phyloP scores from a whole-genome alignment of 257 asterid genomes.

The Solanum arcanum region DNA sequence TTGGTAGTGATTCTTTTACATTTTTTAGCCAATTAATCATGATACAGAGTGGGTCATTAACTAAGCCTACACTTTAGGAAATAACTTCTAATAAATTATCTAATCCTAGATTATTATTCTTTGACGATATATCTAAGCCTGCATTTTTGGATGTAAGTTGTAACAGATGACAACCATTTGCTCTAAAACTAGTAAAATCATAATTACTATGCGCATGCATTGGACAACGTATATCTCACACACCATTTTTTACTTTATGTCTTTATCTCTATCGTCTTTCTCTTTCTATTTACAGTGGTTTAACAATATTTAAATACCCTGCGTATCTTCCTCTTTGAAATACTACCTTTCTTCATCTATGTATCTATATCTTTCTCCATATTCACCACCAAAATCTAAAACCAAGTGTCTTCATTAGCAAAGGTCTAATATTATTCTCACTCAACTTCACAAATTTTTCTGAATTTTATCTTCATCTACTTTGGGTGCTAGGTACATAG shows the following conservation, averaged over 20 bases:
- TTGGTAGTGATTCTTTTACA: not conserved
- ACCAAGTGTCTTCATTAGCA: not conserved
- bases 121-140: not conserved
- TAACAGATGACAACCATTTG: not conserved
- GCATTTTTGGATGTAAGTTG: not conserved
- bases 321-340: not conserved
- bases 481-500: not conserved
- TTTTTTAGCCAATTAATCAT: not conserved
- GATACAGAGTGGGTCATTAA: not conserved
- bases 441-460: not conserved
- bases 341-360: not conserved
- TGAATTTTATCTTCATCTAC: not conserved
- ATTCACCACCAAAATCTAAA: not conserved
- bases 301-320: not conserved
- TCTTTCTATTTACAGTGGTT: not conserved
- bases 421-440: not conserved
- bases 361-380: not conserved
- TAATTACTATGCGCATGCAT: not conserved
- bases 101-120: not conserved
- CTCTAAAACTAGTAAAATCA: not conserved
- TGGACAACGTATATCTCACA: not conserved
- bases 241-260: not conserved
- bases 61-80: not conserved
- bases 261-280: not conserved
- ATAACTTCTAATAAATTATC: not conserved